Base-by-base conservation (phyloP, 2,329 filamentous ascomycete genomes). In the Penicillium sp. region DNA sequence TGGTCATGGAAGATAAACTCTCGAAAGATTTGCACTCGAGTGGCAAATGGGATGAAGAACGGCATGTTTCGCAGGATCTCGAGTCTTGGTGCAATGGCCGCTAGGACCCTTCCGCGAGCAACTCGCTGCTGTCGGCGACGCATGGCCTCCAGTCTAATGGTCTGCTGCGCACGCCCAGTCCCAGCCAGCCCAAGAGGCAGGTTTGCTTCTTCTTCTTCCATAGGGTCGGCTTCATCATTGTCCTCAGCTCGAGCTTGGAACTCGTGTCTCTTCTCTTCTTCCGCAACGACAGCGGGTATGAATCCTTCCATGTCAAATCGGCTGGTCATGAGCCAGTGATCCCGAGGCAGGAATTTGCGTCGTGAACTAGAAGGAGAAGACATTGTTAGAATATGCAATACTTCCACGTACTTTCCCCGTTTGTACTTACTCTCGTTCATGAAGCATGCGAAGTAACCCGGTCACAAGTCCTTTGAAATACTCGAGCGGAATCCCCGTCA, bases 11-110 rank as follows among this genome's bases (percentile, higher is more conserved):
- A 71, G n/a, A 97, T 87, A 59, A 97, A 97, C 61, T 95, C 83
- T 24, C 90, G 82, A 67, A 98, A 97, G 20, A 97, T 91, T 63
- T 89, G 82, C 4, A 98, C 93, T 38, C 93, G 78, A 0, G 87
- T 93, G 29, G 87, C 82, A 59, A 98, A 98, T 0, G 91, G 93
- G 36, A 98, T 93, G 56, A 91, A 87, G 65, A 97, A 98, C 0
- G 93, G 93, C 84, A 98, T 94, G 61, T 97, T 94, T 56, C 93
- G 85, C 41, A 98, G 70, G 4, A 98, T 87, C 62, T 96, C 90
- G 8, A 96, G 74, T 56, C 91, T 85, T 0, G 93, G 91, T 0
- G 86, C 88, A 50, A 95, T 82, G 11, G 85, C 79, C 39, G 90
- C 87, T 20, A 94, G 71, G 50, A 87, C 80, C 54, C 87, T 82